These are phyloP conservation scores for Cinchona pubescens DNA, from an alignment of 257 asterid genomes.

Conservation along the genomic window DNA sequence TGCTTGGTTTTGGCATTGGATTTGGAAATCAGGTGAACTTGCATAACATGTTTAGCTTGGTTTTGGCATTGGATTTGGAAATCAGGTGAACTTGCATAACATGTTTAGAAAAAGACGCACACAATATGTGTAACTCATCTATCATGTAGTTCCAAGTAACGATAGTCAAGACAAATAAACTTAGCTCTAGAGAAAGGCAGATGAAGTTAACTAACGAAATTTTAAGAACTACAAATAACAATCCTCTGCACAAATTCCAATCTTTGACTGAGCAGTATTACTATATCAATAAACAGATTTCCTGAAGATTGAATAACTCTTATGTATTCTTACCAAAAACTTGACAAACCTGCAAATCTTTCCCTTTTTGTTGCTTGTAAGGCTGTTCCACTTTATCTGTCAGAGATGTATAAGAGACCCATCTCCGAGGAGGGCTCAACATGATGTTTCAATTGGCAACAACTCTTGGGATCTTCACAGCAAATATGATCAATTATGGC, in stretches of 20 bases:
- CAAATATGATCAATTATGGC: constrained; percentile 81
- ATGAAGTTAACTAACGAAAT: neutral
- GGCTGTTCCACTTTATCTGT: constrained; percentile 78
- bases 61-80: constrained; percentile 84
- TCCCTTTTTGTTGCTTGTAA: constrained; percentile 13
- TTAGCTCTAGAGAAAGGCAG: neutral
- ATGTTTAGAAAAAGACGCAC: neutral
- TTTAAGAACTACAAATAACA: neutral
- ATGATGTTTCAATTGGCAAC: constrained; percentile 89
- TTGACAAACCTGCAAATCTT: neutral
- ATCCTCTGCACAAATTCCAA: neutral
- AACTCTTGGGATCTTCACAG: constrained; percentile 81
- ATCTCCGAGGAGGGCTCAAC: constrained; percentile 73
- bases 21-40: constrained; percentile 93
- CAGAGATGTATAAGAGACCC: constrained; percentile 92
- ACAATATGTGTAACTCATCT: neutral
- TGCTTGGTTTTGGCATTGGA: constrained; percentile 89
- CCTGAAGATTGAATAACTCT: neutral
- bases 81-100: constrained; percentile 48
- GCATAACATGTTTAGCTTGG: too few species aligned
- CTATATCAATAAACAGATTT: neutral
- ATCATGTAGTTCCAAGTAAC: neutral
- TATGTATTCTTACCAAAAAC: too few species aligned
- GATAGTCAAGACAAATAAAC: neutral
- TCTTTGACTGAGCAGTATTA: neutral